A percentile compares a stretch with the other conserved stretches of the same genome.
These are phyloP conservation scores for Xylaria nigripes DNA, from an alignment of 495 filamentous ascomycete genomes.

Conservation along the genomic window DNA sequence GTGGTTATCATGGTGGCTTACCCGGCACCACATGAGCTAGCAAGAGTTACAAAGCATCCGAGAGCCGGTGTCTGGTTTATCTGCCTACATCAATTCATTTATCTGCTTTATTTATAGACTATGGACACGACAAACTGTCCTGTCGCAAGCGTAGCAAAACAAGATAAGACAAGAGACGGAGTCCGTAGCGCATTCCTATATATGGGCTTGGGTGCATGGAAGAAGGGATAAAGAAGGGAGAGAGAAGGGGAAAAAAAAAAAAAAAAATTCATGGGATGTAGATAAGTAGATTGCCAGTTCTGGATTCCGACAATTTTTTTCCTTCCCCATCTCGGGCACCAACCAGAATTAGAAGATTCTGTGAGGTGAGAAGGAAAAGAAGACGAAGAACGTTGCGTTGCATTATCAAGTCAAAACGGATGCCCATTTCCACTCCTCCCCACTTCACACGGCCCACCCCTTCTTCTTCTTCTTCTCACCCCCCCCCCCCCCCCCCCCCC, in stretches of 20 bases:
- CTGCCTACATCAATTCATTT: neutral
- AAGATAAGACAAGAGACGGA: neutral
- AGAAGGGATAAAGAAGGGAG: neutral
- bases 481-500: neutral
- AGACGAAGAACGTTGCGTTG: neutral
- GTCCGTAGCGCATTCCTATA: neutral
- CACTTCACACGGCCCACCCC: too few relatives aligned
- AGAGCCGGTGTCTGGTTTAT: neutral
- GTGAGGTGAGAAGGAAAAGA: neutral
- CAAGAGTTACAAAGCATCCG: neutral
- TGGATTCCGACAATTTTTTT: neutral
- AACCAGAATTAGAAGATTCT: neutral
- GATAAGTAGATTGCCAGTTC: neutral
- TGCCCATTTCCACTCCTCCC: neutral
- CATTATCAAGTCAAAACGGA: neutral
- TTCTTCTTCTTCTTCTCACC: neutral
- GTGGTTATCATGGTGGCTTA: neutral
- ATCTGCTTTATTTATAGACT: too few relatives aligned
- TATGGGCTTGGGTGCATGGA: too few relatives aligned
- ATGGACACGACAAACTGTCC: neutral
- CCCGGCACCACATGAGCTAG: neutral
- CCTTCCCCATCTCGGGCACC: neutral
- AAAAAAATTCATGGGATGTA: neutral
- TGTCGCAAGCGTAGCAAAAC: neutral
- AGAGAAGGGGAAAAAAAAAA: neutral